These are phyloP conservation scores for Stropharia rugosoannulata DNA, from an alignment of 768 basidiomycete genomes.

Conservation along the genomic window DNA sequence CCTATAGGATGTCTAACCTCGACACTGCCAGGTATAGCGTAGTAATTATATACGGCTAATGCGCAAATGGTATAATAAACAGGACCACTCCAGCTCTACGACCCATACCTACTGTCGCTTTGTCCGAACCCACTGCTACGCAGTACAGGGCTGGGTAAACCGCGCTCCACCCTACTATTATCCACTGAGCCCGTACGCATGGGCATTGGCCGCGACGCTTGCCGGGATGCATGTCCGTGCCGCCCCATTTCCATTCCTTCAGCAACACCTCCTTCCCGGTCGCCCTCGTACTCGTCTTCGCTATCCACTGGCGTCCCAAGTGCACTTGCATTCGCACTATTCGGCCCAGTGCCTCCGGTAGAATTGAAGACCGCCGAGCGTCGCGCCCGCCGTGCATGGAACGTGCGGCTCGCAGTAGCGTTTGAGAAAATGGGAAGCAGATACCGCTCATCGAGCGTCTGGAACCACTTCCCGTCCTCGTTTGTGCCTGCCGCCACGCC, in stretches of 20 bases:
- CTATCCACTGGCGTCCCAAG: constrained; percentile 38
- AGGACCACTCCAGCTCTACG: neutral
- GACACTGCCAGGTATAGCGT: too few relatives aligned
- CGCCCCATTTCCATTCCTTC: constrained; percentile 43
- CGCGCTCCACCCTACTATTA: constrained; percentile 58
- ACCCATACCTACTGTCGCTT: constrained; percentile 3
- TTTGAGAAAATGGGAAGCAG: constrained; percentile 91
- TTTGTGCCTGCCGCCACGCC: constrained; percentile 25
- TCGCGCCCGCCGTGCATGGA: constrained; percentile 75
- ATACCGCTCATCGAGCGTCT: constrained; percentile 91
- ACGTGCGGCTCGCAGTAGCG: constrained; percentile 83
- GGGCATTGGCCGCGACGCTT: constrained; percentile 7
- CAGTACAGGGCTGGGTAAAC: constrained; percentile 62
- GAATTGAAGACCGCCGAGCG: constrained; percentile 31
- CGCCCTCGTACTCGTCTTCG: constrained; percentile 23
- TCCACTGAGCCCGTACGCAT: constrained; percentile 17
- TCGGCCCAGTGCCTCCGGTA: neutral
- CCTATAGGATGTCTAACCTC: too few relatives aligned
- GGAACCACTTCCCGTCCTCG: constrained; percentile 95
- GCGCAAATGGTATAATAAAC: too few relatives aligned
- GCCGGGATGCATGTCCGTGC: neutral
- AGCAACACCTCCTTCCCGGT: constrained; percentile 8
- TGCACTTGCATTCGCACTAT: constrained; percentile 21
- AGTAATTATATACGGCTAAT: too few relatives aligned
- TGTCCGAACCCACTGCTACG: constrained; percentile 27